Percentiles rank a stretch among this genome's conserved stretches.
These are phyloP conservation scores for Suillus plorans DNA, from an alignment of 768 basidiomycete genomes.

Conservation along the genomic window DNA sequence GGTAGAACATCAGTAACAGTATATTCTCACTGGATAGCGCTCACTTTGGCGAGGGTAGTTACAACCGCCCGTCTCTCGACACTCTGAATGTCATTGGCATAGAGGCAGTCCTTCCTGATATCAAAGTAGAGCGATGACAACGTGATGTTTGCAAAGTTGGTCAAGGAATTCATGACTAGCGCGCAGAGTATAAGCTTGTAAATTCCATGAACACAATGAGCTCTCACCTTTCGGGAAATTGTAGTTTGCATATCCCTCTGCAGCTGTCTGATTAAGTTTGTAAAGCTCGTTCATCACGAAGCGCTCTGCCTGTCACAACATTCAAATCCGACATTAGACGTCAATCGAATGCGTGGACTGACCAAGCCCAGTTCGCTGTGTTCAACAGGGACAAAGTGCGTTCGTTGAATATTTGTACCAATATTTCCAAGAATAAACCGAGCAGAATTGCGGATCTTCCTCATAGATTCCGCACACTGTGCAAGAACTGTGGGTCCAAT, in stretches of 20 bases:
- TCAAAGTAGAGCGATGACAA: slow-evolving; percentile 93
- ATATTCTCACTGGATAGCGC: slow-evolving; percentile 11
- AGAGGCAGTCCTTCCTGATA: slow-evolving; percentile 86
- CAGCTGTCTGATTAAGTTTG: slow-evolving; percentile 62
- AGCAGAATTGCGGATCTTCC: slow-evolving; percentile 84
- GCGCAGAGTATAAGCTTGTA: slow-evolving; percentile 8
- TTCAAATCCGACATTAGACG: neutral
- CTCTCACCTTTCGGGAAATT: slow-evolving; percentile 79
- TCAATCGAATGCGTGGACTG: slow-evolving; percentile 22
- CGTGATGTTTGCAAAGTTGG: slow-evolving; percentile 78
- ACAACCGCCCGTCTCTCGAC: slow-evolving; percentile 62
- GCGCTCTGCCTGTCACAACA: slow-evolving; percentile 61
- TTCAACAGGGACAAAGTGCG: slow-evolving; percentile 11
- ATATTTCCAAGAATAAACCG: slow-evolving; percentile 87
- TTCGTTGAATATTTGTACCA: slow-evolving; percentile 27
- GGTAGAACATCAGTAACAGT: neutral
- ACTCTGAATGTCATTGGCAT: slow-evolving; percentile 59
- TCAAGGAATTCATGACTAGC: slow-evolving; percentile 69
- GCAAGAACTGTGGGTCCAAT: slow-evolving; percentile 77
- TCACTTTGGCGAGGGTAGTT: slow-evolving; percentile 70
- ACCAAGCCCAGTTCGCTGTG: slow-evolving; percentile 63
- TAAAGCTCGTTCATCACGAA: slow-evolving; percentile 87
- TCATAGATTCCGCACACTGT: slow-evolving; percentile 71
- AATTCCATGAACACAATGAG: too few relatives aligned
- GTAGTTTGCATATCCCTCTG: slow-evolving; percentile 68